Conservation (phyloP, 805 yeast genomes). For the Myxozyma melibiosi region DNA sequence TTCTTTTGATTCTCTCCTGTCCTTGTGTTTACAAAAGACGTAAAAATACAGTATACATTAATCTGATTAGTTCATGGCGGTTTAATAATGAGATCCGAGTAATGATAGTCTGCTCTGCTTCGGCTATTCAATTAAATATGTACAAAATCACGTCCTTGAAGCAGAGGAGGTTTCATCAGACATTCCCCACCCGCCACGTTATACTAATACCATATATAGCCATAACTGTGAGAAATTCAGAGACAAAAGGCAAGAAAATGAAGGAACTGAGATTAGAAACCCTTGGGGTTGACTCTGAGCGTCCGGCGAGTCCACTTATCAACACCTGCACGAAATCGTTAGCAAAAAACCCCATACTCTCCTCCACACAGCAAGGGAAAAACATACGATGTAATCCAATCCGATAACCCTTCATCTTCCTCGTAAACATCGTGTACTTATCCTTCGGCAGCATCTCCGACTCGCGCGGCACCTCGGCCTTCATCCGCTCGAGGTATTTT, state of each 20-base stretch:
- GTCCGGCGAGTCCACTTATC: conserved; percentile 36
- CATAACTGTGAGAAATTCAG: too few relatives aligned
- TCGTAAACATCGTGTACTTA: conserved; percentile 85
- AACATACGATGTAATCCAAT: conserved; percentile 67
- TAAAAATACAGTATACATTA: too few relatives aligned
- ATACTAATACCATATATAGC: too few relatives aligned
- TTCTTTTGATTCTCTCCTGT: not conserved
- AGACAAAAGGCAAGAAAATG: too few relatives aligned
- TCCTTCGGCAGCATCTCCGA: conserved; percentile 76
- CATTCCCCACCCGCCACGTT: too few relatives aligned
- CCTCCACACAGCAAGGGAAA: not conserved
- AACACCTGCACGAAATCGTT: conserved; percentile 9
- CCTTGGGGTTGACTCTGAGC: conserved; percentile 27
- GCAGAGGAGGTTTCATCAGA: too few relatives aligned
- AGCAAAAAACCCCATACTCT: not conserved
- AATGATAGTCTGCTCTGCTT: too few relatives aligned
- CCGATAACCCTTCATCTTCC: conserved; percentile 74
- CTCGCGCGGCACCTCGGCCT: conserved; percentile 70
- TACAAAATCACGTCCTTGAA: too few relatives aligned
- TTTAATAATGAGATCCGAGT: too few relatives aligned
- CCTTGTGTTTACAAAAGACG: too few relatives aligned
- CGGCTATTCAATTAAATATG: too few relatives aligned
- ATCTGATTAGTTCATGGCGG: too few relatives aligned
- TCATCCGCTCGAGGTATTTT: conserved; percentile 19
- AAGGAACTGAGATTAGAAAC: conserved; percentile 13